Base-by-base conservation (phyloP, 805 yeast genomes). In the Candida maesae region DNA sequence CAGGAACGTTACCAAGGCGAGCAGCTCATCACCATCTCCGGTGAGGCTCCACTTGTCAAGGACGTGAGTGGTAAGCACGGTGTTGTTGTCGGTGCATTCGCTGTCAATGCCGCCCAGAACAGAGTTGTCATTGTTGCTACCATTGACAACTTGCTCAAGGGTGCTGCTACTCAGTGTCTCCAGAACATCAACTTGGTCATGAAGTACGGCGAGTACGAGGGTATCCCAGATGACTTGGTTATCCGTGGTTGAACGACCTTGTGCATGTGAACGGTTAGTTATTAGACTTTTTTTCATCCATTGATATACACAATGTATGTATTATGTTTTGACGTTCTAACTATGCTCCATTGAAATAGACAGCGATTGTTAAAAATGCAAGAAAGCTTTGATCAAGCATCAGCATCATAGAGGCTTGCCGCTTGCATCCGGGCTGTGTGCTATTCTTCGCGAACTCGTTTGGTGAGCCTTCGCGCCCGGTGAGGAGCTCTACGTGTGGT, bases 101-200 rank as follows among this genome's bases (percentile, higher is more conserved):
- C 95, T 17, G 95, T 95, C 35, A 90, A 85, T 61, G 78, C 90
- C 18, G 79, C 80, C 41, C 86, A 84, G 59, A 83, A 88, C 67
- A 80, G 99, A 63, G 95, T 89, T 17, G 98, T 93, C 18, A 72
- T 93, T 39, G 93, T 91, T 40, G 96, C 96, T 17, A 89, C 97
- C 5, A 91, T 93, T 55, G 99, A 93, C 61, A 93, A 93, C 64
- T 72, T 93, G 59, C 75, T 93, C 60, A 93, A 93, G 71, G 99
- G 99, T 51, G 99, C 99, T 33, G 95, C 97, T 34, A 93, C 99
- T 14, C 99, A 93, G 68, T 91, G 98, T 68, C 65, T 93, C 63
- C 99, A 93, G 67, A 93, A 93, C 71, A 85, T 95, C 64, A 93
- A 93, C 65, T 72, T 93, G 64, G 84, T 87, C 6, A 68, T 84